These are phyloP conservation scores for Primulina huaijiensis DNA, from an alignment of 257 asterid species.

Conservation along the genomic window DNA sequence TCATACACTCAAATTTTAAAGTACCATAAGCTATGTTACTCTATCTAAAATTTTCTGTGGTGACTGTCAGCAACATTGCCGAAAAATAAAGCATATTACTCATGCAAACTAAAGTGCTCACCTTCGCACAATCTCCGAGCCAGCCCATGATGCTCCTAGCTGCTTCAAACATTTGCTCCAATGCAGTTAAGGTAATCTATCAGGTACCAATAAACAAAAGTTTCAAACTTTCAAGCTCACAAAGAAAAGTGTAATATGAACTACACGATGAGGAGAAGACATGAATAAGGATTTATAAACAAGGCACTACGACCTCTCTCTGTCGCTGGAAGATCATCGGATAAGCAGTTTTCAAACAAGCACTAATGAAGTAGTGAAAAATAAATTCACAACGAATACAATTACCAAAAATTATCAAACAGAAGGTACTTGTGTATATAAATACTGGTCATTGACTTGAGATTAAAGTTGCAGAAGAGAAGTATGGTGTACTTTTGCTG, in stretches of 20 bases:
- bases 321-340: conserved; percentile 1
- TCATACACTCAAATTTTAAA: too few species aligned
- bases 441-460: too few species aligned
- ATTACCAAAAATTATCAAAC: not conserved
- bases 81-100: not conserved
- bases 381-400: conserved; percentile 17
- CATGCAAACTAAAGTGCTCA: conserved; percentile 30
- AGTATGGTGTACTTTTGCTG: conserved; percentile 74
- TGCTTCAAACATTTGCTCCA: conserved; percentile 94
- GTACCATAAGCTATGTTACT: too few species aligned
- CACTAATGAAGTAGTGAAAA: conserved; percentile 2
- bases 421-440: not conserved
- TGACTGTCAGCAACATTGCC: too few species aligned
- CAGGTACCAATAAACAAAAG: conserved; percentile 27
- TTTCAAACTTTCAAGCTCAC: not conserved
- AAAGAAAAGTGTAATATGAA: not conserved
- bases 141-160: conserved; percentile 91
- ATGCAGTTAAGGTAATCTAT: conserved; percentile 82
- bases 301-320: not conserved
- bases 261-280: conserved; percentile 4
- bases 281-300: not conserved
- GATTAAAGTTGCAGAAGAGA: conserved; percentile 14
- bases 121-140: conserved; percentile 99
- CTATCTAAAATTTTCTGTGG: too few species aligned
- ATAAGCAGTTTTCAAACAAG: conserved; percentile 19